Evolutionary conservation across 2,329 filamentous ascomycete genomes (phyloP), one percentile per base, ranked within the genome.

Genomic region (Lachnellula occidentalis): DNA sequence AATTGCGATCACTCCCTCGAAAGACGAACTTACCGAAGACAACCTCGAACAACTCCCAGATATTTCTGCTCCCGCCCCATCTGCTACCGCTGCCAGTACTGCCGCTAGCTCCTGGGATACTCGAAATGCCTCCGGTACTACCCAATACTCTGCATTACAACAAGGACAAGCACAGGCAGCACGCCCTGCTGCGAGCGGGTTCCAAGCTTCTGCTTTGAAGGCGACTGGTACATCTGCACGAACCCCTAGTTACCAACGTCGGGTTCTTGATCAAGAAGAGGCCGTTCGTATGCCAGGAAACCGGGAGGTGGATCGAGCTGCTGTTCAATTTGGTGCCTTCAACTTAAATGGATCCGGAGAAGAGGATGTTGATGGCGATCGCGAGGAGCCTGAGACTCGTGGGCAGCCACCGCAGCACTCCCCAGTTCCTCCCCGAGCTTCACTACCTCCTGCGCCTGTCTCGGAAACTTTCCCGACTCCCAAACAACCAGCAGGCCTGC

Each of bases 251-350:
- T 90, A 88, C 72, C 88, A 95, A 71, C 85, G 92, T 62, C 88
- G 90, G 66, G 81, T 96, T 51, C 79, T 95, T 67, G 92, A 97
- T 66, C 94, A 99, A 70, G 92, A 96, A 72, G 94, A 99, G 75
- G 90, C 94, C 56, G 94, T 99, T 41, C 91, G 96, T 61, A 96
- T 99, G 92, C 94, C 94, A 45, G 91, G 90, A 57, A 96, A 96
- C 76, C 91, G 94, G 63, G 92, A 94, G 51, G 88, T 99, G 27
- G 92, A 97, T 70, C 86, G 91, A 65, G 84, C 92, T 62, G 88
- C 92, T 48, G 91, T 99, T 48, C 92, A 97, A 70, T 99, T 99
- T 70, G 94, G 94, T 60, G 95, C 92, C 71, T 90, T 99, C 78
- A 95, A 87, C 68, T 73, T 99, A 66, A 92, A 89, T 68, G 91